These are phyloP conservation scores for Clavariopsis aquatica DNA, from an alignment of 495 filamentous ascomycete species.

Conservation along the genomic window DNA sequence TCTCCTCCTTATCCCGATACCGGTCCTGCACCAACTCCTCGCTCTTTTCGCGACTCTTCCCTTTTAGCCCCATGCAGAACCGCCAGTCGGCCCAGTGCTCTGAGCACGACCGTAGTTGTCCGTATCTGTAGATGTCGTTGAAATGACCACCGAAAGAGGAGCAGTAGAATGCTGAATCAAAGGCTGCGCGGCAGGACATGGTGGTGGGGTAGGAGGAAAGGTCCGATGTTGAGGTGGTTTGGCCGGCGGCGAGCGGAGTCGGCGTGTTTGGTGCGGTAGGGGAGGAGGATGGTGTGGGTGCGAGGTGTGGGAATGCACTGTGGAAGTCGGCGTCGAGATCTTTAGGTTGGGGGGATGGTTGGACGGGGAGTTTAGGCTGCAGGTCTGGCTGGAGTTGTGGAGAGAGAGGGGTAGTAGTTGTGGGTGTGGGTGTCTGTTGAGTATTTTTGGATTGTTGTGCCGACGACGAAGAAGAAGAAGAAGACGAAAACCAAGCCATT, in stretches of 20 bases:
- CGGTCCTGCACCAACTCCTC: slow-evolving; percentile 64
- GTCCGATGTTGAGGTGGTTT: background rate
- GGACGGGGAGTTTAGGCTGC: slow-evolving; percentile 12
- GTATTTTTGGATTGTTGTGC: too few species aligned
- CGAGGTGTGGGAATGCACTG: slow-evolving; percentile 57
- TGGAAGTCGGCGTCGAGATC: slow-evolving; percentile 63
- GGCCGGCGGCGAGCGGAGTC: background rate
- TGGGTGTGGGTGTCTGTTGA: background rate
- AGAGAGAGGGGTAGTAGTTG: slow-evolving; percentile 1
- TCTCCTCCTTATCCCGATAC: slow-evolving; percentile 71
- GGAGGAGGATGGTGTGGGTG: slow-evolving; percentile 31
- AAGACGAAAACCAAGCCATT: slow-evolving; percentile 44
- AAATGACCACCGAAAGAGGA: slow-evolving; percentile 89
- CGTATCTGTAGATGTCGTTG: slow-evolving; percentile 82
- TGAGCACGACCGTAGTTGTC: slow-evolving; percentile 67
- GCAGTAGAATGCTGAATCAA: slow-evolving; percentile 95
- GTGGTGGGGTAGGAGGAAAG: slow-evolving; percentile 59
- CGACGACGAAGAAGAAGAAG: slow-evolving; percentile 15
- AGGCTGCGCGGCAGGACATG: slow-evolving; percentile 87
- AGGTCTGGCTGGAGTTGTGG: slow-evolving; percentile 20
- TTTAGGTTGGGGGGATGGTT: slow-evolving; percentile 52
- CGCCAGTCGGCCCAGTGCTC: slow-evolving; percentile 89
- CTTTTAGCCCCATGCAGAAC: slow-evolving; percentile 88
- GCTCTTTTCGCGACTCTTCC: slow-evolving; percentile 47
- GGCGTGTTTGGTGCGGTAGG: slow-evolving; percentile 20